These are phyloP conservation scores for Umbelopsis isabellina DNA, from an alignment of 192 early-diverging fungal genomes.

Conservation along the genomic window DNA sequence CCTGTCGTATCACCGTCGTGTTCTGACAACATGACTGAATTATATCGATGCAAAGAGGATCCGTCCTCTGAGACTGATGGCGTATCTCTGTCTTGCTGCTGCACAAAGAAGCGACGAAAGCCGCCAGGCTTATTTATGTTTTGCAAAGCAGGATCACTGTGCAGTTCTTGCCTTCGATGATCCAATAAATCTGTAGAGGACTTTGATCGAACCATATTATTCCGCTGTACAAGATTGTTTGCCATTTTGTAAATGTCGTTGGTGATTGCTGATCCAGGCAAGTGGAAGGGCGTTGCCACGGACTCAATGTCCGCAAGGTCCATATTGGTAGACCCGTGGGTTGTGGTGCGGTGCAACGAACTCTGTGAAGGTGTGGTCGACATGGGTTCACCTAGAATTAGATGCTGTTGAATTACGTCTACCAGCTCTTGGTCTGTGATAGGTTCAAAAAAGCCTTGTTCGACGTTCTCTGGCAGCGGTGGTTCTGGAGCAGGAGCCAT, in stretches of 20 bases:
- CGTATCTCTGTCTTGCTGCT: conserved; percentile 37
- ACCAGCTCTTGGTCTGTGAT: conserved; percentile 31
- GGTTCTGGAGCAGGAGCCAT: conserved; percentile 13
- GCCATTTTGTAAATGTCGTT: conserved; percentile 50
- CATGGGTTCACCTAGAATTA: conserved; percentile 16
- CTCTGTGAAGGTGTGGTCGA: neutral
- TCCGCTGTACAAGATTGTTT: conserved; percentile 31
- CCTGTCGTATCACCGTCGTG: neutral
- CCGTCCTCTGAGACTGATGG: conserved; percentile 14
- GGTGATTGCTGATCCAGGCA: conserved; percentile 47
- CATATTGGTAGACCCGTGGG: neutral
- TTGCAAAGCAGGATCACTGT: conserved; percentile 37
- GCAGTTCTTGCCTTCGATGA: neutral
- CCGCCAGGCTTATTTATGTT: conserved; percentile 75
- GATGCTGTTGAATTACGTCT: conserved; percentile 30
- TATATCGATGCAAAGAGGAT: neutral
- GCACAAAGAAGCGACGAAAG: conserved; percentile 81
- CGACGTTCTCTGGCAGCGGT: neutral
- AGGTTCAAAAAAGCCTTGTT: neutral
- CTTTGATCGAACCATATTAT: conserved; percentile 33
- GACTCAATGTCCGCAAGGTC: neutral
- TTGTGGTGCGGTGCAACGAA: neutral
- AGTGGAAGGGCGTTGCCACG: conserved; percentile 42
- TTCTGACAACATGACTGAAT: neutral
- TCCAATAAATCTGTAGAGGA: conserved; percentile 20